These are phyloP conservation scores for Tolypocladium tundrense DNA, from an alignment of 2,329 filamentous ascomycete genomes.

Conservation along the genomic window DNA sequence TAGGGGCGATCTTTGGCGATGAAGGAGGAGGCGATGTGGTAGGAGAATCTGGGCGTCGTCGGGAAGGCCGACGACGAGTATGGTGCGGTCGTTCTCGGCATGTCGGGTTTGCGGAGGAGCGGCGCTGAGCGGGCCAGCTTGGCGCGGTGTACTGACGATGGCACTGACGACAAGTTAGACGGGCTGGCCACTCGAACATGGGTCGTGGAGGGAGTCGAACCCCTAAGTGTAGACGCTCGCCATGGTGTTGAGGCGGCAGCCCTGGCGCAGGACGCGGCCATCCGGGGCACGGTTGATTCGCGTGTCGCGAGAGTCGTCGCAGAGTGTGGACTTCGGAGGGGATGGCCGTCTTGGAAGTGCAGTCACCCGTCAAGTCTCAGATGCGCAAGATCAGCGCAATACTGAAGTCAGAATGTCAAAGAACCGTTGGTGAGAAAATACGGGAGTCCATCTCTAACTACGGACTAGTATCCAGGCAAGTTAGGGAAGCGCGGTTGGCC, in stretches of 20 bases:
- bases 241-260: constrained; percentile 8
- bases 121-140: neutral
- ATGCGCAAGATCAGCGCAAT: neutral
- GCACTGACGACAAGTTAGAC: neutral
- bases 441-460: neutral
- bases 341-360: too few relatives aligned
- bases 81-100: neutral
- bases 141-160: neutral
- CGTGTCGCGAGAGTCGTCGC: neutral
- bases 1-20: constrained; percentile 62
- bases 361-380: neutral
- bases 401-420: neutral
- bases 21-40: constrained; percentile 65
- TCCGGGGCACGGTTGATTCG: constrained; percentile 1
- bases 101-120: neutral
- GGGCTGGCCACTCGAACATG: neutral
- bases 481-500: too few relatives aligned
- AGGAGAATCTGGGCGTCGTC: constrained; percentile 40
- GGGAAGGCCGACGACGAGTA: constrained; percentile 8
- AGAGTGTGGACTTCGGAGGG: neutral
- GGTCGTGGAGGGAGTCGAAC: neutral
- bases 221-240: constrained; percentile 5
- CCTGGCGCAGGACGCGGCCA: constrained; percentile 10
- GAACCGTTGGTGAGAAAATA: neutral
- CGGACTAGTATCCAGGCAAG: too few relatives aligned